Evolutionary conservation across 1,139 yeast genomes (phyloP), one percentile per base, ranked within the genome.

Genomic region (Magnusiomyces sp.): DNA sequence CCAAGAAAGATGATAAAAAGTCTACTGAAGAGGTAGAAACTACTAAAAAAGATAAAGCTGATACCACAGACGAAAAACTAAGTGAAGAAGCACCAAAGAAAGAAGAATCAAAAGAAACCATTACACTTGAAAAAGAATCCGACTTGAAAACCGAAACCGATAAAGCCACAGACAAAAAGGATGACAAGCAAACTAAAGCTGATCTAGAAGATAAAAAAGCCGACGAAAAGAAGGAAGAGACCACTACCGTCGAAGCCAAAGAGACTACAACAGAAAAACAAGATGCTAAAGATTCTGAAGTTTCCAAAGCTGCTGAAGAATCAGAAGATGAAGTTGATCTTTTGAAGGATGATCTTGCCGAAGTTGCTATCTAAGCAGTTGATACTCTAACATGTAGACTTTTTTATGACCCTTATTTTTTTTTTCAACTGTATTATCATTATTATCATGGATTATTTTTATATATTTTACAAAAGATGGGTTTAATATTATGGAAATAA

Each of bases 301-400:
- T 31, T 31, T 36, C 33, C 46, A 7, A 36, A 36, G 11, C 42
- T 19, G 9, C 29, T 23, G 36, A 36, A 10, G 48, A 45, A 10
- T 40, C 46, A 7, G 48, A 49, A 27, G 51, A 46, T 34, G 51
- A 49, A 23, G 51, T 49, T 27, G 51, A 49, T 38, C 29, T 49
- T 23, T 32, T 49, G 38, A 49, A 45, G 46, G 51, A 49, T 16
- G 51, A 49, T 4, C 20, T 49, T 31, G 37, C 51, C 13, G 51
- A 49, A 29, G 51, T 49, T 17, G 51, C 46, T 20, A 45, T 49
- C 33, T 49, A 45, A 48, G 11, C 16, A 16, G 14, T 29, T 36
- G 17, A 32, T 40, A 23, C 29, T 23, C 29, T 23, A 23, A 23
- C 7, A 23, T 23, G 29, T 23, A 23, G 29, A 23, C 29, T 23